Conservation (phyloP, 1,284 basidiomycete species). For the Rhodofomes roseus region DNA sequence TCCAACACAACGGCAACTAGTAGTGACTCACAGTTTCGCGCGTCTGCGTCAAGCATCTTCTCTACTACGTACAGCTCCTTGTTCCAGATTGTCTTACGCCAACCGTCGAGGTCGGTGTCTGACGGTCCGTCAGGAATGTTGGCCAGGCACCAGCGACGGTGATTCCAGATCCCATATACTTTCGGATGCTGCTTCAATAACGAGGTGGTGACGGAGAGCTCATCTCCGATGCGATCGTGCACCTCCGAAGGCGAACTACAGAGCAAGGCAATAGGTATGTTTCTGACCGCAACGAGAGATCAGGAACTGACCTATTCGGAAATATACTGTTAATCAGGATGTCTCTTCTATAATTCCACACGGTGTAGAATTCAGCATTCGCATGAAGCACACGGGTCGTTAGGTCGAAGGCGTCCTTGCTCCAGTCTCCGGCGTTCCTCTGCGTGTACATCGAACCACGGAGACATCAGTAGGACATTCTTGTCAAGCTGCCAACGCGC, state of each 20-base stretch:
- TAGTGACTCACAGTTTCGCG: constrained; percentile 77
- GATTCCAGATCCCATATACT: constrained; percentile 97
- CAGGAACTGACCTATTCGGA: constrained; percentile 47
- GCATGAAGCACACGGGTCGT: constrained; percentile 76
- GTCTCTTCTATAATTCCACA: constrained; percentile 88
- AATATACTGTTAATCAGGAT: constrained; percentile 78
- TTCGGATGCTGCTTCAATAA: constrained; percentile 86
- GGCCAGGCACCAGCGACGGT: constrained; percentile 89
- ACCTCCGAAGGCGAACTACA: constrained; percentile 59
- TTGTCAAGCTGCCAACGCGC: constrained; percentile 19
- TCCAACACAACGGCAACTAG: background rate
- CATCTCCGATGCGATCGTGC: constrained; percentile 63
- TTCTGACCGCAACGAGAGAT: background rate
- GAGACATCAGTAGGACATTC: background rate
- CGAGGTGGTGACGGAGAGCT: constrained; percentile 77
- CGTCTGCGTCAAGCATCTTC: constrained; percentile 84
- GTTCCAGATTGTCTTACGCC: constrained; percentile 78
- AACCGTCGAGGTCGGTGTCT: constrained; percentile 48
- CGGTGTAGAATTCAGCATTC: constrained; percentile 90
- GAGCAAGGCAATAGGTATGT: constrained; percentile 1
- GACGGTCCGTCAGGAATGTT: constrained; percentile 70
- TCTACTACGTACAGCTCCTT: constrained; percentile 84
- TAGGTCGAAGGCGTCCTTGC: constrained; percentile 62
- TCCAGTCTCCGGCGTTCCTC: constrained; percentile 69
- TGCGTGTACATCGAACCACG: constrained; percentile 29